These are phyloP conservation scores for Theobroma grandiflorum DNA, from an alignment of 441 rosid species.

Conservation along the genomic window DNA sequence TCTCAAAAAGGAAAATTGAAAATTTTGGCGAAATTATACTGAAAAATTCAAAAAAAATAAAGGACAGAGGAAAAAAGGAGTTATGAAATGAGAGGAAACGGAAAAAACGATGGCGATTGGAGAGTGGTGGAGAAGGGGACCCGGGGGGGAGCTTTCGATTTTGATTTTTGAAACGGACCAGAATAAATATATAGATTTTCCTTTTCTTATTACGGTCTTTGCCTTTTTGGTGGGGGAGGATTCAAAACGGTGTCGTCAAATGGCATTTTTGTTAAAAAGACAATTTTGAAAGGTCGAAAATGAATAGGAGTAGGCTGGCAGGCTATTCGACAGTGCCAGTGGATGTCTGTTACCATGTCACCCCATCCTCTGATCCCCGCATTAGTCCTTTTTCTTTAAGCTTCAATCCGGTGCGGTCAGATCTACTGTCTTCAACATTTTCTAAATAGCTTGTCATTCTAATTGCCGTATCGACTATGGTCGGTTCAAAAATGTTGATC, in stretches of 20 bases:
- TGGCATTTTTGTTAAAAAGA: neutral
- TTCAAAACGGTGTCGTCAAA: neutral
- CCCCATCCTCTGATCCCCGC: neutral
- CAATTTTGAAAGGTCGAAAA: neutral
- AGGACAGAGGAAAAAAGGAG: neutral
- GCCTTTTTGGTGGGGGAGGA: neutral
- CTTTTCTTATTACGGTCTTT: neutral
- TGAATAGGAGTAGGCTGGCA: neutral
- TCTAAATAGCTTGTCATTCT: neutral
- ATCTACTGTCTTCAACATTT: too few species aligned
- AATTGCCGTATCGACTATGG: neutral
- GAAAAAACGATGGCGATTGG: conserved; percentile 21
- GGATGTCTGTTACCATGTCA: neutral
- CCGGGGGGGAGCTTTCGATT: neutral
- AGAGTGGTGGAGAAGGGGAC: neutral
- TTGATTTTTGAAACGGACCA: conserved; percentile 24
- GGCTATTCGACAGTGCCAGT: neutral
- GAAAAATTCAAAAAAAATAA: neutral
- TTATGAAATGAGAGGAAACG: conserved; percentile 16
- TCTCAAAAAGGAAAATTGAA: neutral
- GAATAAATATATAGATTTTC: conserved; percentile 24
- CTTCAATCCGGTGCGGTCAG: neutral
- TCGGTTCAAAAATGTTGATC: neutral
- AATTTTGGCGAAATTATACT: conserved; percentile 28
- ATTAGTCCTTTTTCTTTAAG: neutral